These are phyloP conservation scores for Pyrenophora teres DNA, from an alignment of 2,329 filamentous ascomycete species.

Conservation along the genomic window DNA sequence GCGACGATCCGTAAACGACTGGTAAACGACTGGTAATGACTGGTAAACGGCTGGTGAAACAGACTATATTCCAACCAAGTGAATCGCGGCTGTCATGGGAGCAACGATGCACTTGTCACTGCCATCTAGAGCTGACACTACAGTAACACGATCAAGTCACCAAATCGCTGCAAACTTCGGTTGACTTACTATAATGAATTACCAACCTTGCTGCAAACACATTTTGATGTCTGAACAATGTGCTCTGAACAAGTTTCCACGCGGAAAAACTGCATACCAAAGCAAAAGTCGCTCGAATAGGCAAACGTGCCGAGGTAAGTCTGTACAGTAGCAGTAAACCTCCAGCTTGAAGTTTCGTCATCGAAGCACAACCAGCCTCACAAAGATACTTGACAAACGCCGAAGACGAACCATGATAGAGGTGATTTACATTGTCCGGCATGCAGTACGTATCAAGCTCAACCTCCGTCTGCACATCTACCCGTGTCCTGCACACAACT, in stretches of 20 bases:
- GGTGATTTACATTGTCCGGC: slow-evolving; percentile 56
- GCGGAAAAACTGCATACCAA: not conserved
- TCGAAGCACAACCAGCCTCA: not conserved
- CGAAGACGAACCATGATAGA: slow-evolving; percentile 46
- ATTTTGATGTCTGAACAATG: not conserved
- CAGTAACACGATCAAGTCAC: not conserved
- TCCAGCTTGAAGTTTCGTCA: no score
- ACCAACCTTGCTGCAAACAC: not conserved
- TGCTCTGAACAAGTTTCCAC: not conserved
- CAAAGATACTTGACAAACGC: slow-evolving; percentile 2
- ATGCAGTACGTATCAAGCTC: slow-evolving; percentile 53
- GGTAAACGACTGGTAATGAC: no score
- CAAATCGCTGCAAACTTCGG: not conserved
- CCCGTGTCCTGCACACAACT: slow-evolving; percentile 1
- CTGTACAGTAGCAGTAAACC: not conserved
- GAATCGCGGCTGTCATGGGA: not conserved
- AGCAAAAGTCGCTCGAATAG: not conserved
- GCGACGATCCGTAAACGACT: no score
- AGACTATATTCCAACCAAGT: no score
- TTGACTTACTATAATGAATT: not conserved
- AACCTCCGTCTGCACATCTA: slow-evolving; percentile 2
- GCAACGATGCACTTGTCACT: not conserved
- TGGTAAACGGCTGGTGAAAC: no score
- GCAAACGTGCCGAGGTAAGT: slow-evolving; percentile 20
- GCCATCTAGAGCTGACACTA: not conserved